Conservation (phyloP, 306 rosid genomes). For the Cicer judaicum region DNA sequence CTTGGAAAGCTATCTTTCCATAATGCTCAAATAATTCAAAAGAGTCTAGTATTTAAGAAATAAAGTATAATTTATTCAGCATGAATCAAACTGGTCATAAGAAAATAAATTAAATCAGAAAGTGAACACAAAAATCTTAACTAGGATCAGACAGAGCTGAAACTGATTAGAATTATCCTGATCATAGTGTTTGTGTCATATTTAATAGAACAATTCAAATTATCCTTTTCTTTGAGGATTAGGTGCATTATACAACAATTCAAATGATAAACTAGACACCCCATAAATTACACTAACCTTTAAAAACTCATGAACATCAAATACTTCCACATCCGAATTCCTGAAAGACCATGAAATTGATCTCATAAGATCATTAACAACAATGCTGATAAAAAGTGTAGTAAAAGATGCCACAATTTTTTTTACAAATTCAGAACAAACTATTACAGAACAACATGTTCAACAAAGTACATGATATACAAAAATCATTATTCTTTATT, state of each 20-base stretch:
- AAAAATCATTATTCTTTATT: conserved; percentile 19
- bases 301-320: conserved; percentile 53
- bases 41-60: conserved; percentile 8
- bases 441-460: conserved; percentile 19
- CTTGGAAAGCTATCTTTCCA: background rate
- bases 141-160: conserved; percentile 1
- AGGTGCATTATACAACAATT: background rate
- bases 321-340: conserved; percentile 59
- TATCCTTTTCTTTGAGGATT: conserved; percentile 26
- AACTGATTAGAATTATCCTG: conserved; percentile 7
- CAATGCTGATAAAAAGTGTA: conserved; percentile 7
- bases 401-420: background rate
- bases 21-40: conserved; percentile 16
- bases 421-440: conserved; percentile 12
- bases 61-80: conserved; percentile 1
- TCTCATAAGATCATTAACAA: conserved; percentile 33
- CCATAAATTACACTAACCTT: conserved; percentile 59
- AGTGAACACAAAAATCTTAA: conserved; percentile 12
- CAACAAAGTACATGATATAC: conserved; percentile 25
- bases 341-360: conserved; percentile 55
- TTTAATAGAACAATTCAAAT: no score
- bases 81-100: conserved; percentile 28
- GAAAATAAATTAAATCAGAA: conserved; percentile 29
- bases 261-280: conserved; percentile 19
- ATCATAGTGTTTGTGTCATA: background rate